These are phyloP conservation scores for Ophiostoma sp. DNA, from an alignment of 2,329 filamentous ascomycete species.

Conservation along the genomic window DNA sequence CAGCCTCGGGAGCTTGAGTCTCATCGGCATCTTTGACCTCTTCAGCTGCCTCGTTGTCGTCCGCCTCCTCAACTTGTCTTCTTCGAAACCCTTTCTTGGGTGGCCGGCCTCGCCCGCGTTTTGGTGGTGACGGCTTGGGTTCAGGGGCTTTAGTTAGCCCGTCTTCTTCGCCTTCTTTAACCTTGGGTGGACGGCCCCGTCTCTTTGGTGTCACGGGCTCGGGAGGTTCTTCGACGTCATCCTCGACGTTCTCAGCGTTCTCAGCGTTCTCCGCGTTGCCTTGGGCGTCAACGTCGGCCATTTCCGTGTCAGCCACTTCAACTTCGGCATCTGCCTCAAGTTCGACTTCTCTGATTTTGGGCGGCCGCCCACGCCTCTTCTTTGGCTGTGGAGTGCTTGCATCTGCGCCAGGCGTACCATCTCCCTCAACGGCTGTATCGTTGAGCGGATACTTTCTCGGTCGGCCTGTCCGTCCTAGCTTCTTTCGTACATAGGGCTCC, in stretches of 20 bases:
- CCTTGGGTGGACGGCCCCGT: slow-evolving; percentile 5
- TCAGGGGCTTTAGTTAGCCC: not conserved
- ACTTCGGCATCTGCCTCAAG: not conserved
- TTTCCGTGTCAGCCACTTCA: not conserved
- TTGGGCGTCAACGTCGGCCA: not conserved
- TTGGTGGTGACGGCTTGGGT: not conserved
- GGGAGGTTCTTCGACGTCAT: not conserved
- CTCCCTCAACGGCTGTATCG: not conserved
- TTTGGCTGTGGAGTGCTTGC: not conserved
- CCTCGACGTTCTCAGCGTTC: not conserved
- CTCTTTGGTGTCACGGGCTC: not conserved
- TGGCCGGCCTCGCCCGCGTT: slow-evolving; percentile 8
- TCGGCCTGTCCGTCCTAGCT: not conserved
- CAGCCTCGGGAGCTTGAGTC: not conserved
- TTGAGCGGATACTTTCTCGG: not conserved
- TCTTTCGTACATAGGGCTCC: not conserved
- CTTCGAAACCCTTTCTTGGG: not conserved
- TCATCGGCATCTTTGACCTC: not conserved
- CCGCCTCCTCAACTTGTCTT: not conserved
- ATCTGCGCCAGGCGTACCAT: not conserved
- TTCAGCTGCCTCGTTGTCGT: not conserved
- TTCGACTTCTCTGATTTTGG: not conserved
- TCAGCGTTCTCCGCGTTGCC: not conserved
- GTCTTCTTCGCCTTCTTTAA: not conserved
- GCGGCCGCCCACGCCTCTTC: slow-evolving; percentile 12